Conservation (phyloP, 1,139 yeast genomes). For the Taiozyma sp. region DNA sequence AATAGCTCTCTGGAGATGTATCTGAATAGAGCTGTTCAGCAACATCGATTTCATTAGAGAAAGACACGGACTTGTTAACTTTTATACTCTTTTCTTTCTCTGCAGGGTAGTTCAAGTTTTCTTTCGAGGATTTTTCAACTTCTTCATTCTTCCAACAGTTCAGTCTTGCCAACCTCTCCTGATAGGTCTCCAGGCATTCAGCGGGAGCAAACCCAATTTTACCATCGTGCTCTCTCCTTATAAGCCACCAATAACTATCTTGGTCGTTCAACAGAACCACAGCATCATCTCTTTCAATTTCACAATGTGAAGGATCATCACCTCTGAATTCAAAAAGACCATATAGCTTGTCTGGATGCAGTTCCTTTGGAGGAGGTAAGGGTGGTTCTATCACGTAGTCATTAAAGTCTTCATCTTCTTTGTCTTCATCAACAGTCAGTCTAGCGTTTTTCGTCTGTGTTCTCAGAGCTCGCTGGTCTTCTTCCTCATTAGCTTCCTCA, state of each 20-base stretch:
- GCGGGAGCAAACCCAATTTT: constrained; percentile 95
- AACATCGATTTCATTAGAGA: constrained; percentile 23
- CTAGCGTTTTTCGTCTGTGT: constrained; percentile 11
- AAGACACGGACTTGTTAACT: constrained; percentile 31
- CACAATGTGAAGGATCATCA: constrained; percentile 92
- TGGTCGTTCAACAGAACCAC: constrained; percentile 80
- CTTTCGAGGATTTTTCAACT: constrained; percentile 40
- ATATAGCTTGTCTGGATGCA: constrained; percentile 80
- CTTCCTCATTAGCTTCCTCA: background rate
- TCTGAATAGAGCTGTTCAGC: constrained; percentile 5
- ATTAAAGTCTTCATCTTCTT: constrained; percentile 28
- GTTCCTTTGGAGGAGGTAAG: constrained; percentile 74
- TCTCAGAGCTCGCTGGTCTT: constrained; percentile 9
- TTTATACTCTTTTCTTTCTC: constrained; percentile 9
- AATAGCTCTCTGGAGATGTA: constrained; percentile 25
- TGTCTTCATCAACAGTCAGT: background rate
- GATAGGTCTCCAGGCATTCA: constrained; percentile 87
- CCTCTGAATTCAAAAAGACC: constrained; percentile 88
- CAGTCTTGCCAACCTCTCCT: constrained; percentile 84
- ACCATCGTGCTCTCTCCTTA: constrained; percentile 63
- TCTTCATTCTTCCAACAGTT: constrained; percentile 93
- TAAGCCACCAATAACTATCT: constrained; percentile 97
- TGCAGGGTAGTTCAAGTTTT: constrained; percentile 5
- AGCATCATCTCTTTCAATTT: constrained; percentile 75
- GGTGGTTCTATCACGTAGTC: constrained; percentile 50